Evolutionary conservation across 306 rosid species (phyloP).

Genomic region (Sindora glabra): DNA sequence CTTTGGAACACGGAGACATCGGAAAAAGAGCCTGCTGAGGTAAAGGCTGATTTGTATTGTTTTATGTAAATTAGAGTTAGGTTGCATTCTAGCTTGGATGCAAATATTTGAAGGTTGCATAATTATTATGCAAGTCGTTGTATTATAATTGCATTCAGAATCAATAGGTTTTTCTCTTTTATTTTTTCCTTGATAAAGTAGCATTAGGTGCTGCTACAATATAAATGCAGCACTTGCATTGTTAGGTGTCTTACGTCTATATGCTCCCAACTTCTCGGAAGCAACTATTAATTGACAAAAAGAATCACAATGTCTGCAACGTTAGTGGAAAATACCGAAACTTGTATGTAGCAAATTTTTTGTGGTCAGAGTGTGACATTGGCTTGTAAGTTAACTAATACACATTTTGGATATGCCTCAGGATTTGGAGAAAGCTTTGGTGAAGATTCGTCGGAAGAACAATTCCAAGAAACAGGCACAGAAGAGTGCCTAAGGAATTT

Average conservation of each 20-base stretch:
- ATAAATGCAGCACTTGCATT: background rate
- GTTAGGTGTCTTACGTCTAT: background rate
- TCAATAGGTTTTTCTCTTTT: background rate
- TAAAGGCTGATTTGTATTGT: constrained; percentile 10
- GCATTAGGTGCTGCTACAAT: background rate
- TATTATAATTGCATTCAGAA: background rate
- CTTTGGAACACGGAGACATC: constrained; percentile 52
- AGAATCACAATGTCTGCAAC: too few relatives aligned
- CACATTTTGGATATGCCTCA: constrained; percentile 21
- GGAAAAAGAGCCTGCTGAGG: constrained; percentile 48
- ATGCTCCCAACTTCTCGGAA: background rate
- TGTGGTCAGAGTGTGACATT: background rate
- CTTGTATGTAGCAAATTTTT: background rate
- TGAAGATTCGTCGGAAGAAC: constrained; percentile 82
- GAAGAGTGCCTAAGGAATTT: constrained; percentile 18
- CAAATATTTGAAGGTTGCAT: background rate
- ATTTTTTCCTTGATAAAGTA: background rate
- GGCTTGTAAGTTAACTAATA: background rate
- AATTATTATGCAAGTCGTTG: background rate
- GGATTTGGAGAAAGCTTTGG: constrained; percentile 72
- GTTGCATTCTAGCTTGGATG: background rate
- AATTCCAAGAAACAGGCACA: constrained; percentile 73
- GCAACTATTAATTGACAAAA: too few relatives aligned
- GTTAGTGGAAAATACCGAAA: too few relatives aligned
- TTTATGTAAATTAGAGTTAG: constrained; percentile 1